These are phyloP conservation scores for Pulicaria dysenterica DNA, from an alignment of 129 eudicot species.

Conservation along the genomic window DNA sequence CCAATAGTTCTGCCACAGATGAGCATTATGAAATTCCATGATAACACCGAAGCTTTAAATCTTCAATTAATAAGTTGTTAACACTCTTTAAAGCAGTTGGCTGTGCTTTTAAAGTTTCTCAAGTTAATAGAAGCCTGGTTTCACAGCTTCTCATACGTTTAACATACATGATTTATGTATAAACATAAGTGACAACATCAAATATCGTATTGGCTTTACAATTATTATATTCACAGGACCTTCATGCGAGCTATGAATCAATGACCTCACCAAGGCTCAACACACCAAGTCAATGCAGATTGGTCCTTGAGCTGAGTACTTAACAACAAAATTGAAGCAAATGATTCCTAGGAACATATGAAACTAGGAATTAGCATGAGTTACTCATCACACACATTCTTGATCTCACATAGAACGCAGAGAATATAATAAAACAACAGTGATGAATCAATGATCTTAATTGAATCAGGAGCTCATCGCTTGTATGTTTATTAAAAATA, in stretches of 20 bases:
- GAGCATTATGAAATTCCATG: background rate
- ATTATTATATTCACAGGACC: background rate
- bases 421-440: background rate
- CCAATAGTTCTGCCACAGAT: background rate
- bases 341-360: background rate
- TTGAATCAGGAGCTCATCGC: conserved; percentile 1
- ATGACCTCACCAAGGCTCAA: background rate
- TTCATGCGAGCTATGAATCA: background rate
- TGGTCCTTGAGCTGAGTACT: background rate
- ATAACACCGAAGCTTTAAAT: background rate
- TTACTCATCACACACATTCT: background rate
- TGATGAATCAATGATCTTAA: background rate
- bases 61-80: background rate
- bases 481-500: background rate
- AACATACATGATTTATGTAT: background rate
- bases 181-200: background rate
- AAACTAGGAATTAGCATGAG: conserved; percentile 14
- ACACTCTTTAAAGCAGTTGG: background rate
- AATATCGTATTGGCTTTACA: background rate
- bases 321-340: background rate
- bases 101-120: background rate
- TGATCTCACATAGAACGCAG: background rate
- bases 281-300: background rate
- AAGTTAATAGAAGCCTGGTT: background rate
- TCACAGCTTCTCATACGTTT: conserved; percentile 1